Percentiles rank a stretch among this genome's conserved stretches.
phyloP scores from a whole-genome alignment of 495 filamentous ascomycete species.

The Penicillium daleae region DNA sequence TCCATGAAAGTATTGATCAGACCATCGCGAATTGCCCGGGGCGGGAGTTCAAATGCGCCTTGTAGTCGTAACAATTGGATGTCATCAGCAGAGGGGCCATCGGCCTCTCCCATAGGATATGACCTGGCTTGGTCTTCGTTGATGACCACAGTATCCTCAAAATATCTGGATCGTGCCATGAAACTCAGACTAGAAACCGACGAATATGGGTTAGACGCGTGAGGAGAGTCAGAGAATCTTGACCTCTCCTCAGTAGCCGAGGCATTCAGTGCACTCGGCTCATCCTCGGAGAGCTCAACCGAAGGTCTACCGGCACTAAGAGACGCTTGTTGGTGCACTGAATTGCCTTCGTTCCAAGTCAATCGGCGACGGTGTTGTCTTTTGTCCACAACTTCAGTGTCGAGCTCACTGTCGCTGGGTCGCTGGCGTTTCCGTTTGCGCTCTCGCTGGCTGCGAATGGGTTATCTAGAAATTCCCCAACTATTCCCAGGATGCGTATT shows the following conservation, averaged over 20 bases:
- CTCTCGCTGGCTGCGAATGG: constrained; percentile 20
- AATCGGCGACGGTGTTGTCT: constrained; percentile 9
- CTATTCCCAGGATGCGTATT: neutral
- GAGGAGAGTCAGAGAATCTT: neutral
- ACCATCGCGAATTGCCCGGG: constrained; percentile 27
- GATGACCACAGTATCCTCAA: constrained; percentile 27
- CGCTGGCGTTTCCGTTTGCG: constrained; percentile 23
- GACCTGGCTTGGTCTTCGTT: constrained; percentile 24
- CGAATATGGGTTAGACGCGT: constrained; percentile 27
- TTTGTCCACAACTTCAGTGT: neutral
- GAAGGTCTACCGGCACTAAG: neutral
- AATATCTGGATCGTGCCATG: constrained; percentile 31
- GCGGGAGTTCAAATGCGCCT: constrained; percentile 31
- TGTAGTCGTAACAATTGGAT: constrained; percentile 30
- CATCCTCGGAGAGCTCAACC: neutral
- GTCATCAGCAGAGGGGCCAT: constrained; percentile 30
- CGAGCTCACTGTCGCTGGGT: neutral
- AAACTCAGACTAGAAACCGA: constrained; percentile 21
- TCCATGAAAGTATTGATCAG: constrained; percentile 35
- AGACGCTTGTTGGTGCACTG: neutral
- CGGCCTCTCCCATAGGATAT: constrained; percentile 20
- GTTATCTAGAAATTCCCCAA: neutral
- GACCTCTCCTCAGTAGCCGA: neutral
- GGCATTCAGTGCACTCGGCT: neutral
- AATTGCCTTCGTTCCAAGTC: neutral